Evolutionary conservation across 164 flowering plant species (phyloP), one percentile per base, ranked within the genome.

Genomic region (Nymphaea thermarum): DNA sequence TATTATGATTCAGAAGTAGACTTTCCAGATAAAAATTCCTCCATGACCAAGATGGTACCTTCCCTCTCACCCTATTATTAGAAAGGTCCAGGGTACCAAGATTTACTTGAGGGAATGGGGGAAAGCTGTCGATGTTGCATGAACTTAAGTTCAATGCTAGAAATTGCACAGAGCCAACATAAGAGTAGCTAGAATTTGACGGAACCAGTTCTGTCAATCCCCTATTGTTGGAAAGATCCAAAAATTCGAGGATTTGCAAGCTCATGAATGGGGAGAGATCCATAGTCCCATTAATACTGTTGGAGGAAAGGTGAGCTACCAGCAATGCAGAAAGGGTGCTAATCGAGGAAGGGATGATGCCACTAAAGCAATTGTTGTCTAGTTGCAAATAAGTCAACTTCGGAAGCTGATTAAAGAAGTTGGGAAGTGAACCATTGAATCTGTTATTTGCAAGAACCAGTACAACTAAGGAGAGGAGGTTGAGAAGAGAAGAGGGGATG

Each of bases 171-270:
- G 4, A 4, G 51, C 51, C 8, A 15, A 10, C 36, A 5, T 66
- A 11, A 2, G 60, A 55, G 44, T 63, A 25, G 42, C 25, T 57
- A 45, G 8, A 55, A 36, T 6, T 43, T 42, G 41, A 61, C 5
- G 63, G 4, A 4, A 17, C 60, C 0, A 75, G n/a, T n/a, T n/a
- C 43, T 2, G 66, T 51, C 53, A 77, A 69, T 0, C 62, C 69
- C 14, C 4, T 5, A 68, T 76, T 84, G 43, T 69, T 18, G 16
- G 87, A 78, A 62, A 84, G 81, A 65, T 77, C 82, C 2, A 84
- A 78, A 11, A 3, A 5, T 0, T 70, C 25, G 15, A 83, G 81
- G n/a, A 75, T 75, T 44, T 11, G 44, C n/a, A 75, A 60, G 10
- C 43, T 45, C 44, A 43, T 63, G 47, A 83, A 62, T 61, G 1